Evolutionary conservation across 805 yeast species (phyloP), one percentile per base, ranked within the genome.

Genomic region (Monosporozyma servazzii): DNA sequence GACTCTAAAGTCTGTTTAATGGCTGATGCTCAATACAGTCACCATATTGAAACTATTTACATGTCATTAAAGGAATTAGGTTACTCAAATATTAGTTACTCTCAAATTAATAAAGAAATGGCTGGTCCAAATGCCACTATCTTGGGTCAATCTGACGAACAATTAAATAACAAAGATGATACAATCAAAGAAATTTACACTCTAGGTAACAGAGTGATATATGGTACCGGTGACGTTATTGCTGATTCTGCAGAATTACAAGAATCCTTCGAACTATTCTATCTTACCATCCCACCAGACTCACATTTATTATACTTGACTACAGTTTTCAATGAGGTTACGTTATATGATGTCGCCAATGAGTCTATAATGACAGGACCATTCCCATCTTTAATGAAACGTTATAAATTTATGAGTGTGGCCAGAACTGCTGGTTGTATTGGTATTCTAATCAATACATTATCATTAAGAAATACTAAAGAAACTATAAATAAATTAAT

Each of bases 361-460:
- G 51, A 64, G 13, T 53, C 64, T 0, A 50, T 74, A 1, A 45
- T 46, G 7, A 68, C 69, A 40, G 90, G 89, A 0, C 90, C 95
- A 1, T 80, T 75, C 59, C 89, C 95, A 0, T 83, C 88, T 10
- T 70, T 93, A 51, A 84, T 83, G 84, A 83, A 84, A 58, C 76
- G 99, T 36, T 93, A 93, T 63, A 76, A 85, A 55, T 82, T 77
- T 60, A 88, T 93, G 88, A 91, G 86, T 62, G 74, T 84, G 62
- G 96, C 97, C 0, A 76, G 96, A 59, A 78, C 91, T 1, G 95
- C 98, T 0, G 90, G 93, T 1, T 91, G 98, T 0, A 76, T 93
- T 33, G 99, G 99, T 2, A 79, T 93, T 27, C 72, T 93, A 33
- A 90, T 93, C 40, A 95, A 93, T 63, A 91, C 98, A 0, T 71